Conservation (phyloP, 352 stramenopile genomes). For the Phytophthora cactorum region DNA sequence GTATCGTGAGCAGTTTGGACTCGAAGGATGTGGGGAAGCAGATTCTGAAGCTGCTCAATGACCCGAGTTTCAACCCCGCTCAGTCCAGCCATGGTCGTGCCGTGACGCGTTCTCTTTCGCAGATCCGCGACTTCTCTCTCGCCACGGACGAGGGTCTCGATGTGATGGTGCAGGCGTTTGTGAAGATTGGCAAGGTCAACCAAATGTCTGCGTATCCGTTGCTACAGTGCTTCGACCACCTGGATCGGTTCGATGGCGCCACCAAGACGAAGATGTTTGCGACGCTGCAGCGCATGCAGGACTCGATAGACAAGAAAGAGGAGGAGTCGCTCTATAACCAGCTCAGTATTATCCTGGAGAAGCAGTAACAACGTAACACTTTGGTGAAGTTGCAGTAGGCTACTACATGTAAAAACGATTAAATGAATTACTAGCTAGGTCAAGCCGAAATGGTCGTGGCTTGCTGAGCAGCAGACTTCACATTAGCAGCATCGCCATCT, state of each 20-base stretch:
- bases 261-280: conserved; percentile 62
- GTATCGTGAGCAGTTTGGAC: conserved; percentile 70
- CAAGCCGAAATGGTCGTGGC: conserved; percentile 30
- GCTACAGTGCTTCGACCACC: conserved; percentile 81
- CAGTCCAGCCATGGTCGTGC: conserved; percentile 79
- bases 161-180: conserved; percentile 74
- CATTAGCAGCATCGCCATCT: conserved; percentile 7
- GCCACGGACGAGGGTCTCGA: conserved; percentile 78
- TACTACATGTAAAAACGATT: conserved; percentile 26
- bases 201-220: conserved; percentile 87
- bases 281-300: conserved; percentile 72
- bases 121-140: conserved; percentile 79
- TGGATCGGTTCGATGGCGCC: conserved; percentile 68
- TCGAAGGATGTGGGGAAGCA: conserved; percentile 77
- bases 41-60: conserved; percentile 63
- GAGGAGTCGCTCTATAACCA: conserved; percentile 88
- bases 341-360: conserved; percentile 73
- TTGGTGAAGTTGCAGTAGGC: conserved; percentile 23
- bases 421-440: conserved; percentile 25
- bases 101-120: conserved; percentile 69
- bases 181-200: conserved; percentile 86
- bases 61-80: conserved; percentile 77
- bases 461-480: conserved; percentile 33
- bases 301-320: conserved; percentile 80
- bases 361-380: conserved; percentile 8